phyloP scores from a whole-genome alignment of 352 stramenopile genomes.

The Aphanomyces stellatus region DNA sequence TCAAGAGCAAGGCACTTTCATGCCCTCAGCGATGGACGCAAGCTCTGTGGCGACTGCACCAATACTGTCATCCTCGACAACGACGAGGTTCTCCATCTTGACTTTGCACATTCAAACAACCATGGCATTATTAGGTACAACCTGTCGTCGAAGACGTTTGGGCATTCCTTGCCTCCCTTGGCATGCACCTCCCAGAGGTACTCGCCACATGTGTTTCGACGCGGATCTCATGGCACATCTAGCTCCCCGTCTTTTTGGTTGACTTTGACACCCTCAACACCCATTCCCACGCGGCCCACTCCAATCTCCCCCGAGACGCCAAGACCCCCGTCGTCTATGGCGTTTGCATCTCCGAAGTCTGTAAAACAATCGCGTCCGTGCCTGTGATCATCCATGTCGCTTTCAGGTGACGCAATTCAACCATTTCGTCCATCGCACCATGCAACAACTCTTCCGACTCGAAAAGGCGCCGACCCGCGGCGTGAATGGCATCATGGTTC shows the following conservation, averaged over 20 bases:
- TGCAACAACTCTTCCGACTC: slow-evolving; percentile 4
- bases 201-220: neutral
- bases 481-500: slow-evolving; percentile 60
- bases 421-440: slow-evolving; percentile 1
- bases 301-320: slow-evolving; percentile 4
- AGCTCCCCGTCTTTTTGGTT: slow-evolving; percentile 35
- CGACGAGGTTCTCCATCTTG: slow-evolving; percentile 30
- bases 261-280: slow-evolving; percentile 19
- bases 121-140: slow-evolving; percentile 6
- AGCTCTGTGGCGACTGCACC: slow-evolving; percentile 56
- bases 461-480: slow-evolving; percentile 25
- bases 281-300: slow-evolving; percentile 3
- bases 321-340: slow-evolving; percentile 10
- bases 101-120: neutral
- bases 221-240: neutral
- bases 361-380: too few relatives aligned
- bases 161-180: slow-evolving; percentile 58
- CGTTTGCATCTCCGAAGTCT: slow-evolving; percentile 21
- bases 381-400: neutral
- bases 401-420: neutral
- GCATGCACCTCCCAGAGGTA: slow-evolving; percentile 49
- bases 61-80: slow-evolving; percentile 51
- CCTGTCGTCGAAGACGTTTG: slow-evolving; percentile 47
- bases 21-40: slow-evolving; percentile 46
- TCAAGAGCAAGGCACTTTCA: slow-evolving; percentile 38